Evolutionary conservation across 768 basidiomycete species (phyloP).

Genomic region (Pulveroboletus sp.): DNA sequence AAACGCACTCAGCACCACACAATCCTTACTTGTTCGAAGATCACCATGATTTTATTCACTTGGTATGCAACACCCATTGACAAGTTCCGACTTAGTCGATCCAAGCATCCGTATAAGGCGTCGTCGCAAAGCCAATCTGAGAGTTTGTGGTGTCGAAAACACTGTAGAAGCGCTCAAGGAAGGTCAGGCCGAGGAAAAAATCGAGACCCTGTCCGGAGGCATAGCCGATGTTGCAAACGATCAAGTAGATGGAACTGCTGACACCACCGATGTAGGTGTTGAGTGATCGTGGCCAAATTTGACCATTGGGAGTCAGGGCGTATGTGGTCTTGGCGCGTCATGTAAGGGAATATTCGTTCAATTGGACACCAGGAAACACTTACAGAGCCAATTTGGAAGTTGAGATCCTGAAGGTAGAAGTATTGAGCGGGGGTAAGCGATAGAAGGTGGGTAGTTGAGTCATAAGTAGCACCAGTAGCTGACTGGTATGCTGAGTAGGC

Average conservation of each 20-base stretch:
- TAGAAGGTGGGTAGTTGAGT: conserved; percentile 43
- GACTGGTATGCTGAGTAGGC: conserved; percentile 40
- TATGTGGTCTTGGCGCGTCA: no score
- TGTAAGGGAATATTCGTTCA: background rate
- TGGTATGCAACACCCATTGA: no score
- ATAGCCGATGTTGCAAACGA: conserved; percentile 36
- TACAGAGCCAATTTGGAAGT: conserved; percentile 51
- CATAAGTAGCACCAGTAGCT: conserved; percentile 39
- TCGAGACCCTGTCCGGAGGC: conserved; percentile 43
- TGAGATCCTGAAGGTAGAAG: conserved; percentile 45
- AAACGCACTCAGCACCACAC: no score
- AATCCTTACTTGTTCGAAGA: no score
- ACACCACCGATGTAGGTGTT: conserved; percentile 41
- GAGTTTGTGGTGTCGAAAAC: conserved; percentile 58
- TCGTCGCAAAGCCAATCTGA: conserved; percentile 31
- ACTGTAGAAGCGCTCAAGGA: conserved; percentile 61
- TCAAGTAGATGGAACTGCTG: conserved; percentile 33
- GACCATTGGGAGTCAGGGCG: no score
- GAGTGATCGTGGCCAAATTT: no score
- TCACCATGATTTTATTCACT: no score
- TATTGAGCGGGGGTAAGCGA: conserved; percentile 49
- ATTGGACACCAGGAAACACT: conserved; percentile 13
- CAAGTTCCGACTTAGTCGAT: conserved; percentile 22
- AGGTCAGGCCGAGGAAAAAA: conserved; percentile 51
- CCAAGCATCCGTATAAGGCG: conserved; percentile 26